Evolutionary conservation across 108 stramenopile species (phyloP).

Genomic region (Pseudonitzschia pungens): DNA sequence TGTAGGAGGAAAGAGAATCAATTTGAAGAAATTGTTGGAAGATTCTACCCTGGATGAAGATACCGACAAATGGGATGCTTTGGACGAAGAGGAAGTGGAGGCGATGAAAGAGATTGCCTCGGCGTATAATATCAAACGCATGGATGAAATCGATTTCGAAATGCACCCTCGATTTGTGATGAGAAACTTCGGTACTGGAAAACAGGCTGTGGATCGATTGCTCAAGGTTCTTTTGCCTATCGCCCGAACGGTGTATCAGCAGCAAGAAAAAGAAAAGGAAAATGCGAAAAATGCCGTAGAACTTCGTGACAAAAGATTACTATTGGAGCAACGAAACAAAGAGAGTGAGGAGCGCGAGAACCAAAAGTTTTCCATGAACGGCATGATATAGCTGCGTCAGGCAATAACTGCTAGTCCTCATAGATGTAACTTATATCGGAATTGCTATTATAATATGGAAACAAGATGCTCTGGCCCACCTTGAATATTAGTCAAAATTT

Average conservation of each 20-base stretch:
- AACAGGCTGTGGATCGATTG: constrained; percentile 56
- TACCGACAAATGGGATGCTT: constrained; percentile 81
- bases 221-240: constrained; percentile 75
- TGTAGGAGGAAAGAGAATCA: constrained; percentile 64
- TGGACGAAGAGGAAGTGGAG: constrained; percentile 86
- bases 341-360: constrained; percentile 20
- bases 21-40: constrained; percentile 47
- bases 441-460: background rate
- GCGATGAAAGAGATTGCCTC: constrained; percentile 84
- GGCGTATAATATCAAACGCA: constrained; percentile 56
- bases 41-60: constrained; percentile 50
- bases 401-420: background rate
- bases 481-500: too few species aligned
- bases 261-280: constrained; percentile 74
- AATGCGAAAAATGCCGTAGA: constrained; percentile 69
- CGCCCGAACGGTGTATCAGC: constrained; percentile 66
- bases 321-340: constrained; percentile 53
- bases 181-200: constrained; percentile 45
- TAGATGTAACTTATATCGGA: background rate
- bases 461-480: background rate
- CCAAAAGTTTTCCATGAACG: constrained; percentile 5
- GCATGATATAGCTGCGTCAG: background rate
- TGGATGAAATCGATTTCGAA: constrained; percentile 69
- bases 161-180: constrained; percentile 76
- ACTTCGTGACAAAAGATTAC: constrained; percentile 65